phyloP scores from a whole-genome alignment of 1,284 basidiomycete species.

The Rhodotorula sp. region DNA sequence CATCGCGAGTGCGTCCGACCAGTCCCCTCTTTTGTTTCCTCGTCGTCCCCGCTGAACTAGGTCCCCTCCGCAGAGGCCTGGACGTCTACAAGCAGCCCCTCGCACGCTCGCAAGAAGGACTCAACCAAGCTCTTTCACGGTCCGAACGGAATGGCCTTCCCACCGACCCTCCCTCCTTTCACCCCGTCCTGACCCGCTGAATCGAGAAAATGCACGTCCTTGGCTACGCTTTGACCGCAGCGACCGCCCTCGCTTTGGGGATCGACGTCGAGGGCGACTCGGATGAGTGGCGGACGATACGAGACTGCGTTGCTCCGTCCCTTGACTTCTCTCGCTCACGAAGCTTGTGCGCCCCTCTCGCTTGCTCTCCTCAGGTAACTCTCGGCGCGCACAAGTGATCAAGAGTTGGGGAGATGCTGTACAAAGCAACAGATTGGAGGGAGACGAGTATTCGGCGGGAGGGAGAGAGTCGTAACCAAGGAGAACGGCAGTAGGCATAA shows the following conservation, averaged over 20 bases:
- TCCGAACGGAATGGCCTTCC: slow-evolving; percentile 76
- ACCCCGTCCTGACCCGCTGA: slow-evolving; percentile 66
- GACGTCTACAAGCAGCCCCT: slow-evolving; percentile 9
- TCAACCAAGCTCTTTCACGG: slow-evolving; percentile 70
- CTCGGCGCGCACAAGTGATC: too few relatives aligned
- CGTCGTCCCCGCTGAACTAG: neutral
- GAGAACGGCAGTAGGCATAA: neutral
- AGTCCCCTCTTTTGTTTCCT: too few relatives aligned
- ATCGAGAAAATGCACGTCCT: slow-evolving; percentile 75
- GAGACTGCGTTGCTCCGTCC: slow-evolving; percentile 63
- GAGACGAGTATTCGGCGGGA: neutral
- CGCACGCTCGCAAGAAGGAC: slow-evolving; percentile 61
- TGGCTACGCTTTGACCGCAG: slow-evolving; percentile 74
- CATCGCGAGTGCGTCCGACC: slow-evolving; percentile 2
- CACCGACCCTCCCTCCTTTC: slow-evolving; percentile 53
- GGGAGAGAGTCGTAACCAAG: neutral
- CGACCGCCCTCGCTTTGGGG: slow-evolving; percentile 75
- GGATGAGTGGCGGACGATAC: slow-evolving; percentile 61
- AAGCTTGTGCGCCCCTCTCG: too few relatives aligned
- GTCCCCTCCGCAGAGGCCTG: neutral
- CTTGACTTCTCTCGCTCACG: too few relatives aligned
- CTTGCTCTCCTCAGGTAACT: too few relatives aligned
- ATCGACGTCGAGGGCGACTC: slow-evolving; percentile 53
- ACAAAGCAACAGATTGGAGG: slow-evolving; percentile 62
- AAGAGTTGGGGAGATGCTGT: too few relatives aligned